Percentiles rank a stretch among this genome's conserved stretches.
Evolutionary conservation across 2,329 filamentous ascomycete genomes (phyloP).

Genomic region (Onygenales sp.): DNA sequence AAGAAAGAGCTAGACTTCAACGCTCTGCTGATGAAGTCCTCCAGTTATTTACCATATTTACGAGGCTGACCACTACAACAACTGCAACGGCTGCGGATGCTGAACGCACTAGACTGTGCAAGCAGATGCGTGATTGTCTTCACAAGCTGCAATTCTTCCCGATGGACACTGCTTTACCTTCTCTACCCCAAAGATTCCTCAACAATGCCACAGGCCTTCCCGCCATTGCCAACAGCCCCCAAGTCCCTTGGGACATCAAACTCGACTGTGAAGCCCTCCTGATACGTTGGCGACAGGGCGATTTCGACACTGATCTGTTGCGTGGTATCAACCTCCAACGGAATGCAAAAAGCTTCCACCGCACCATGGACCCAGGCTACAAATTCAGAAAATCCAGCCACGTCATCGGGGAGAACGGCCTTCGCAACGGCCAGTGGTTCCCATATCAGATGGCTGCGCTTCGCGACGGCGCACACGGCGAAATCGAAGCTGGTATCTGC

Average conservation of each 20-base stretch:
- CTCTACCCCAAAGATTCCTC: conserved; percentile 6
- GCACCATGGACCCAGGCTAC: conserved; percentile 5
- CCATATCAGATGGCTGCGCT: conserved; percentile 12
- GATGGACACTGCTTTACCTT: conserved; percentile 1
- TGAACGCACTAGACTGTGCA: background rate
- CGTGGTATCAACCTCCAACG: conserved; percentile 6
- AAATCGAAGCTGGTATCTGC: conserved; percentile 33
- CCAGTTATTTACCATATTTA: background rate
- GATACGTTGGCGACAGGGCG: conserved; percentile 8
- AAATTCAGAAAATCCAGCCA: conserved; percentile 2
- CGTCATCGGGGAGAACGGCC: conserved; percentile 8
- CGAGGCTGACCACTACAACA: background rate
- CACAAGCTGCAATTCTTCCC: conserved; percentile 8
- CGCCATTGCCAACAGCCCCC: conserved; percentile 3
- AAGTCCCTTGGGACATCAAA: conserved; percentile 11
- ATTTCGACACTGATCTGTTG: conserved; percentile 7
- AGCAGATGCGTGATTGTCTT: conserved; percentile 6
- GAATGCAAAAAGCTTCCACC: background rate
- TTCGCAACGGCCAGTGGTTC: conserved; percentile 21
- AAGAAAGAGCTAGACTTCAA: background rate
- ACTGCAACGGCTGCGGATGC: background rate
- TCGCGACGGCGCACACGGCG: conserved; percentile 19
- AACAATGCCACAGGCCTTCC: conserved; percentile 7
- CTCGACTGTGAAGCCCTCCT: conserved; percentile 8
- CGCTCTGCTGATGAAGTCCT: background rate